These are phyloP conservation scores for Aspergillus persii DNA, from an alignment of 2,329 filamentous ascomycete species.

Conservation along the genomic window DNA sequence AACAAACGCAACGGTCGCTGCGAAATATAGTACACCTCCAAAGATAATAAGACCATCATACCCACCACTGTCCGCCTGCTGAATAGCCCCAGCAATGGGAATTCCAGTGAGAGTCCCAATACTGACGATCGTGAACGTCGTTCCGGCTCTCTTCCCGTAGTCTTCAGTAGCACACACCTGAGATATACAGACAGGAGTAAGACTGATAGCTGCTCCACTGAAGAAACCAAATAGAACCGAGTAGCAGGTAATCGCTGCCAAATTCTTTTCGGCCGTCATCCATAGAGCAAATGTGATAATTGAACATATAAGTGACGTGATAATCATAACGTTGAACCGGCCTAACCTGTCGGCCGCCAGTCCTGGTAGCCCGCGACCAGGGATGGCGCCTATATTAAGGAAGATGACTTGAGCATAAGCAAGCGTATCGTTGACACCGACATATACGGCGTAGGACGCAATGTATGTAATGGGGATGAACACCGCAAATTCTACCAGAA, in stretches of 20 bases:
- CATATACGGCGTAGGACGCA: slow-evolving; percentile 29
- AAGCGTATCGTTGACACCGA: slow-evolving; percentile 23
- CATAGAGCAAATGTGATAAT: slow-evolving; percentile 23
- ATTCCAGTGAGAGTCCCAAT: slow-evolving; percentile 23
- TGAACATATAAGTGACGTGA: slow-evolving; percentile 17
- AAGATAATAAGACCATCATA: slow-evolving; percentile 21
- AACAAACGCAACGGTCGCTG: slow-evolving; percentile 21
- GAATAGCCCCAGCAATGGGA: slow-evolving; percentile 27
- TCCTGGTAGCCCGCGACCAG: slow-evolving; percentile 34
- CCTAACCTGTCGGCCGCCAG: slow-evolving; percentile 33
- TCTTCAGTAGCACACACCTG: slow-evolving; percentile 30
- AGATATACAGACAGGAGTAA: slow-evolving; percentile 30
- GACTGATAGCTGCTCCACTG: slow-evolving; percentile 26
- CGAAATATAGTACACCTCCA: slow-evolving; percentile 25
- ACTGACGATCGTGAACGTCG: slow-evolving; percentile 21
- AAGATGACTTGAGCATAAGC: slow-evolving; percentile 32
- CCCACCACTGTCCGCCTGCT: slow-evolving; percentile 3
- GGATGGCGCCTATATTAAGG: slow-evolving; percentile 32
- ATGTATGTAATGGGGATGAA: slow-evolving; percentile 39
- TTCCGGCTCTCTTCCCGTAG: slow-evolving; percentile 24
- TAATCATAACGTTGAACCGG: slow-evolving; percentile 36
- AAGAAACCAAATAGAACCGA: slow-evolving; percentile 20
- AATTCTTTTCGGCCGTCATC: slow-evolving; percentile 10
- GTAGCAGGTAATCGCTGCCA: slow-evolving; percentile 19
- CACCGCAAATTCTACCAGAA: slow-evolving; percentile 36